Evolutionary conservation across 2,329 filamentous ascomycete species (phyloP).

Genomic region (Fusarium brevicatenulatum): DNA sequence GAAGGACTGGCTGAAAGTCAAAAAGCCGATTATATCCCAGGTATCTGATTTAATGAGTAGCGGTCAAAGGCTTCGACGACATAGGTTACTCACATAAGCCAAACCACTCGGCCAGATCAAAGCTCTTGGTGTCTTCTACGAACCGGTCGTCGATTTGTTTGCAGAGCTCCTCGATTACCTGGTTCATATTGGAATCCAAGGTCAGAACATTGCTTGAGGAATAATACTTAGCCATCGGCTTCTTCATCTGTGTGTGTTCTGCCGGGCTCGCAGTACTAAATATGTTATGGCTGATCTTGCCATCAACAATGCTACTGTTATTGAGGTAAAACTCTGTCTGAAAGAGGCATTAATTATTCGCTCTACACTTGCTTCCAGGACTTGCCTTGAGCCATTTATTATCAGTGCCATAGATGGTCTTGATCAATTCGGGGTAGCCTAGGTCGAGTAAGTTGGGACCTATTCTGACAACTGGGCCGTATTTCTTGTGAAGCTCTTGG

Average conservation of each 20-base stretch:
- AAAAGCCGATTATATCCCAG: slow-evolving; percentile 55
- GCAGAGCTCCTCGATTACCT: slow-evolving; percentile 40
- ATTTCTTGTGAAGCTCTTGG: slow-evolving; percentile 50
- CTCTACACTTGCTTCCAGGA: no score
- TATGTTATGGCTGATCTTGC: slow-evolving; percentile 40
- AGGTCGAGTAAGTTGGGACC: slow-evolving; percentile 53
- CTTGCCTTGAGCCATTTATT: slow-evolving; percentile 47
- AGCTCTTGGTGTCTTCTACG: background rate
- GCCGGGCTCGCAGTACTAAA: slow-evolving; percentile 38
- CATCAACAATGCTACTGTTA: slow-evolving; percentile 39
- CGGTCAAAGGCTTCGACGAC: no score
- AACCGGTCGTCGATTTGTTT: slow-evolving; percentile 16
- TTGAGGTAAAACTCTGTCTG: slow-evolving; percentile 38
- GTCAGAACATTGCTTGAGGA: slow-evolving; percentile 28
- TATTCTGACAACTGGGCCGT: slow-evolving; percentile 54
- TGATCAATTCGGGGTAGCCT: slow-evolving; percentile 50
- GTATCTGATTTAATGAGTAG: slow-evolving; percentile 18
- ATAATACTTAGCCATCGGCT: slow-evolving; percentile 46
- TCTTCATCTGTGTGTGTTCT: slow-evolving; percentile 37
- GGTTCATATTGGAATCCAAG: slow-evolving; percentile 43
- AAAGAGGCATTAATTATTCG: no score
- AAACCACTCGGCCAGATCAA: slow-evolving; percentile 20
- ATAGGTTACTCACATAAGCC: slow-evolving; percentile 5
- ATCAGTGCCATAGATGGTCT: slow-evolving; percentile 50
- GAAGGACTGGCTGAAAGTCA: slow-evolving; percentile 54